Percentiles rank a stretch among this genome's conserved stretches.
phyloP scores from a whole-genome alignment of 2,329 filamentous ascomycete genomes.

The Celoporthe dispersa region DNA sequence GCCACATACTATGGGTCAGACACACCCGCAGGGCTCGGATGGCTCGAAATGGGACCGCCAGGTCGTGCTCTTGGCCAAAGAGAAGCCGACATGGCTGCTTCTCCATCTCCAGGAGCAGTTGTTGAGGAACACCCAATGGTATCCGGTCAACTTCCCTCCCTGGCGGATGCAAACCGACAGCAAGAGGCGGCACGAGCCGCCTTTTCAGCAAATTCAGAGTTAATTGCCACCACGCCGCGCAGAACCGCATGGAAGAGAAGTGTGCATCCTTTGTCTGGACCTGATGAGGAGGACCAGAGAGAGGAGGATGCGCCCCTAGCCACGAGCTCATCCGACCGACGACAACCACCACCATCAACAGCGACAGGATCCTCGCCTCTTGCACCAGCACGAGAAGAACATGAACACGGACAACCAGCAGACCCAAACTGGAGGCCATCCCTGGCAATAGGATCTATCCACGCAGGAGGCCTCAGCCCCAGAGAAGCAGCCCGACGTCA shows the following conservation, averaged over 20 bases:
- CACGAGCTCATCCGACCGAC: background rate
- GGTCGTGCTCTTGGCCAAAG: background rate
- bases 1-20: background rate
- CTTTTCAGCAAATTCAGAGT: slow-evolving; percentile 11
- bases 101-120: background rate
- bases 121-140: background rate
- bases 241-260: slow-evolving; percentile 3
- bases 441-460: slow-evolving; percentile 41
- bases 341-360: background rate
- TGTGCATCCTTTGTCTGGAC: background rate
- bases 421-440: slow-evolving; percentile 37
- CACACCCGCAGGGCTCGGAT: background rate
- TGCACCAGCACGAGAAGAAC: background rate
- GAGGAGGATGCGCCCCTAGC: background rate
- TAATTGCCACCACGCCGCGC: slow-evolving; percentile 10
- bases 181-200: slow-evolving; percentile 8
- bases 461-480: slow-evolving; percentile 43
- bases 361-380: background rate
- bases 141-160: background rate
- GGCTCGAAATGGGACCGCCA: background rate
- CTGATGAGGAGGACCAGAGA: background rate
- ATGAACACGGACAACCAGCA: slow-evolving; percentile 24
- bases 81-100: background rate
- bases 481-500: slow-evolving; percentile 44
- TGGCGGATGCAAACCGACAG: background rate